phyloP scores from a whole-genome alignment of 2,329 filamentous ascomycete species.

The Helminthosporium solani region DNA sequence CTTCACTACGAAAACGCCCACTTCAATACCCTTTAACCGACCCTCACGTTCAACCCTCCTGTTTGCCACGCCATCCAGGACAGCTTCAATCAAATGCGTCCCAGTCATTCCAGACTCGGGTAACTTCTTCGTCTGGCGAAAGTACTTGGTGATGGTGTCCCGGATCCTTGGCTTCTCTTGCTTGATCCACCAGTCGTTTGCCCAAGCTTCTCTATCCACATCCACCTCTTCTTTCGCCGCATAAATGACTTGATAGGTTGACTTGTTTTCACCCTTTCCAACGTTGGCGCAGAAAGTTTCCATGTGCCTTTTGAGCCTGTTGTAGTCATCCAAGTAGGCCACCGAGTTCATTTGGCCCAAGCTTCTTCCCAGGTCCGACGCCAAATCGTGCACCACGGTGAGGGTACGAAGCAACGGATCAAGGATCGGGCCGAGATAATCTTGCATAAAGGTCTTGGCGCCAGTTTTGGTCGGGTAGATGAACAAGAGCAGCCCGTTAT shows the following conservation, averaged over 20 bases:
- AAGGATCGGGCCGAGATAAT: conserved; percentile 62
- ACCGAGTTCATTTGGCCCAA: conserved; percentile 58
- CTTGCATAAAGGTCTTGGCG: conserved; percentile 58
- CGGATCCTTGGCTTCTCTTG: conserved; percentile 63
- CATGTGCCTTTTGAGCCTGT: conserved; percentile 46
- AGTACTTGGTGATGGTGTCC: conserved; percentile 49
- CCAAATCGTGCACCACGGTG: conserved; percentile 59
- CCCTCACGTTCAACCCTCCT: conserved; percentile 47
- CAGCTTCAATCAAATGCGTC: conserved; percentile 58
- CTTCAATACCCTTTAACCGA: conserved; percentile 45
- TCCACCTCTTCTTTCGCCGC: conserved; percentile 53
- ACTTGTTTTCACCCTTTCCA: conserved; percentile 29
- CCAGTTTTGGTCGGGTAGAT: conserved; percentile 63
- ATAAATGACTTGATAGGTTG: conserved; percentile 50
- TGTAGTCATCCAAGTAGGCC: conserved; percentile 56
- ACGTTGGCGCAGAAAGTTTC: conserved; percentile 31
- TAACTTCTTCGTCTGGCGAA: conserved; percentile 46
- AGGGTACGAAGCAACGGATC: conserved; percentile 62
- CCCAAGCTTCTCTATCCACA: conserved; percentile 58
- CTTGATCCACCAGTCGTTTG: conserved; percentile 62
- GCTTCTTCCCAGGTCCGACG: conserved; percentile 56
- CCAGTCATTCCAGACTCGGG: conserved; percentile 51
- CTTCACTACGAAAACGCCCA: conserved; percentile 51
- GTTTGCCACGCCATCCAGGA: conserved; percentile 59
- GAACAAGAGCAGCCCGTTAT: conserved; percentile 60